Evolutionary conservation across 2,329 filamentous ascomycete species (phyloP), one percentile per base, ranked within the genome.

Genomic region (Curvularia eragrostidis): DNA sequence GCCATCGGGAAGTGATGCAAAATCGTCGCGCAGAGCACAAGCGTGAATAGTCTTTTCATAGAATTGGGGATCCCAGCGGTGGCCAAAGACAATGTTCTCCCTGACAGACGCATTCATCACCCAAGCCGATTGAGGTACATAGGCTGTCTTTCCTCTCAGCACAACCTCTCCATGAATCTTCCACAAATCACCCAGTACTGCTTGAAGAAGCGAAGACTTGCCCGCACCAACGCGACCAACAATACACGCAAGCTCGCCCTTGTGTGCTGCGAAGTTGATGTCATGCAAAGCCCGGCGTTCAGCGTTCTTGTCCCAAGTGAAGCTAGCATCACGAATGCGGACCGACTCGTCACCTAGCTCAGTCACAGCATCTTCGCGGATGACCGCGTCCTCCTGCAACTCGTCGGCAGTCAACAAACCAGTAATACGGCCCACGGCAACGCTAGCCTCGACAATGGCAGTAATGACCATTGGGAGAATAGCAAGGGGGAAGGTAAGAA

Each of bases 401-500:
- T 99, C 95, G 69, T 98, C 94, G 0, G 95, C 91, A 0, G 82
- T 86, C 58, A 99, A 87, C 77, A 92, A 99, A 36, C 88, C 85
- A 0, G 93, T 95, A 64, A 99, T 82, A 70, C 95, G 91, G 26
- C 86, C 87, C 21, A 96, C 91, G 23, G 95, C 95, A 54, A 99
- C 95, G n/a, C 87, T 91, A 10, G 95, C 93, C 77, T 99, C 95
- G 30, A 99, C 93, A 62, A 99, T 91, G 6, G 94, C 89, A 0
- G 93, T 97, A 66, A 99, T 98, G 36, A 99, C 93, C 93, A 99
- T 98, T 7, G 95, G 95, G 28, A 99, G 82, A 36, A 99, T 89
- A 2, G 95, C 90, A 52, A 99, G 85, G 1, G 95, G 96, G 79
- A 99, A 99, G 0, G 93, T 96, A 46, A 99, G 85, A 26, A 99